Base-by-base conservation (phyloP, 2,329 filamentous ascomycete species). In the Sclerotinia spermophila region DNA sequence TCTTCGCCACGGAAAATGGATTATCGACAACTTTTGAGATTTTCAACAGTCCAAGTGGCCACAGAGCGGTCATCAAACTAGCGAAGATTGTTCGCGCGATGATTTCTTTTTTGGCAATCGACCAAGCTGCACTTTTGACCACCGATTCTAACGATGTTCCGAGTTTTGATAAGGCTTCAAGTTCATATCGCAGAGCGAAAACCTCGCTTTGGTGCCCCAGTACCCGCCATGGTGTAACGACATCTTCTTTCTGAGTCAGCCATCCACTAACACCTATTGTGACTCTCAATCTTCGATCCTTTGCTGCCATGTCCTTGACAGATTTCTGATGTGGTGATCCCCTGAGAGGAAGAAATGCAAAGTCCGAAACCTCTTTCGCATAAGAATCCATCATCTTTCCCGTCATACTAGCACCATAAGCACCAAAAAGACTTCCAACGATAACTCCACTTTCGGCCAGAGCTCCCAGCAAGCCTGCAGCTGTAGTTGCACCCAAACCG, bases 311-410 rank as follows among this genome's bases (percentile, higher is more conserved):
- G 24, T 71, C 69, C 44, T 62, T 68, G 17, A 71, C 56, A 72
- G 88, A 78, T 71, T 85, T 81, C 71, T 80, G 72, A 51, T 80
- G 77, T 59, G 78, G 79, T 21, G 82, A 78, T 21, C 86, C 86
- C 67, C 89, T 87, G 24, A 97, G 83, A 0, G 93, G 92, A 17
- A 97, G 81, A 76, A 98, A 92, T 0, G 89, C 93, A 80, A 97
- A 97, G 78, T 98, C 94, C 76, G 93, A 89, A 24, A 98, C 90
- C 74, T 97, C 93, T 75, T 89, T 89, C 17, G 91, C 87, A 79
- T 96, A 97, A n/a, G 90, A 85, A 74, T 97, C 93, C 85, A 97
- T 92, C 85, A 94, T 93, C 79, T 94, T 90, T 67, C 90, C 89
- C 0, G 92, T 92, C 85, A 97, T 94, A 48, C 90, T 88, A 1